Evolutionary conservation across 352 stramenopile species (phyloP).

Genomic region (Pythium oligandrum): DNA sequence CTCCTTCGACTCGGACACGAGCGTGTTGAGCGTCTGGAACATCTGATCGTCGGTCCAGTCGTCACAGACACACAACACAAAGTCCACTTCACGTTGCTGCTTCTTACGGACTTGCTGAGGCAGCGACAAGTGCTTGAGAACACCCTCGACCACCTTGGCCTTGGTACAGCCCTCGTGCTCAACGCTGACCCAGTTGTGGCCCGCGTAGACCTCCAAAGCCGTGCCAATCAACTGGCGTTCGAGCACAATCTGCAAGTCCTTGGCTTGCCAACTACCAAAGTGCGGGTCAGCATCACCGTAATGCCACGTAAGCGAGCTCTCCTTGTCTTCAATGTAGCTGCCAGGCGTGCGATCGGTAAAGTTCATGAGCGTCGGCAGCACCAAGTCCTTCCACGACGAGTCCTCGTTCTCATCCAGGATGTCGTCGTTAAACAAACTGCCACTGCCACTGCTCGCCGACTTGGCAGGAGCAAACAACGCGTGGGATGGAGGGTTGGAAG

Average conservation of each 20-base stretch:
- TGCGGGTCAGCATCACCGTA: conserved; percentile 81
- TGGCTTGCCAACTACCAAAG: conserved; percentile 86
- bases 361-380: conserved; percentile 69
- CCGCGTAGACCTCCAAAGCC: conserved; percentile 84
- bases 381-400: conserved; percentile 76
- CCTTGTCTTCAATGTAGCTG: conserved; percentile 83
- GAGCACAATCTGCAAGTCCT: conserved; percentile 88
- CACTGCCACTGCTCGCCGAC: conserved; percentile 7
- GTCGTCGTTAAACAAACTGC: conserved; percentile 28
- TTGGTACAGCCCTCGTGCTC: conserved; percentile 81
- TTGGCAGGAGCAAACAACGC: neutral
- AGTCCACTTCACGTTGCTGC: conserved; percentile 72
- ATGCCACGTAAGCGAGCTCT: conserved; percentile 86
- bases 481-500: neutral
- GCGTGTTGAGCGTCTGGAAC: conserved; percentile 82
- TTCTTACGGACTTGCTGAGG: conserved; percentile 66
- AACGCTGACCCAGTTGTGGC: conserved; percentile 77
- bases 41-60: conserved; percentile 89
- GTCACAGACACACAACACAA: conserved; percentile 86
- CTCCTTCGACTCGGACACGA: conserved; percentile 73
- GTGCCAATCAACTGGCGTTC: conserved; percentile 82
- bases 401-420: conserved; percentile 40
- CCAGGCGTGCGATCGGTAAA: conserved; percentile 75
- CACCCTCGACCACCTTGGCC: conserved; percentile 63
- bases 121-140: conserved; percentile 69